phyloP scores from a whole-genome alignment of 768 basidiomycete genomes.

The Hericium rajendrae region DNA sequence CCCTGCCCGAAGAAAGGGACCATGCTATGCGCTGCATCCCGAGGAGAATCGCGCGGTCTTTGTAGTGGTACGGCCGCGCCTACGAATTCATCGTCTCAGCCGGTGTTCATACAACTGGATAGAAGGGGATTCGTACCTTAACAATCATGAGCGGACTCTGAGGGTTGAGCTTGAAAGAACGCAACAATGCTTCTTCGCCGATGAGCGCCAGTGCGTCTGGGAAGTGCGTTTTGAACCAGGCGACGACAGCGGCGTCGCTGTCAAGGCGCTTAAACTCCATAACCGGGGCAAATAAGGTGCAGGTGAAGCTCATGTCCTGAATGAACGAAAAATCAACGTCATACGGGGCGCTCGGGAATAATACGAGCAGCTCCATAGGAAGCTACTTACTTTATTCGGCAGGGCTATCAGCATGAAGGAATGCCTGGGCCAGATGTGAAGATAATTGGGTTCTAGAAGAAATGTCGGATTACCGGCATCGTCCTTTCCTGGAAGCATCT shows the following conservation, averaged over 20 bases:
- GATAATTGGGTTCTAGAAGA: conserved; percentile 86
- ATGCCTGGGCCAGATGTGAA: conserved; percentile 99
- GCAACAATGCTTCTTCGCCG: conserved; percentile 66
- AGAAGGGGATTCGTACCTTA: conserved; percentile 50
- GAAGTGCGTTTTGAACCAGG: conserved; percentile 80
- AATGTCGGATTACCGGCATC: conserved; percentile 55
- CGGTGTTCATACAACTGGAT: conserved; percentile 7
- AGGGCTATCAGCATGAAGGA: conserved; percentile 99
- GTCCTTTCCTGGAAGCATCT: conserved; percentile 77
- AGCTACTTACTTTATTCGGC: conserved; percentile 77
- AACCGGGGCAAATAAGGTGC: conserved; percentile 89
- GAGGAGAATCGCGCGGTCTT: conserved; percentile 76
- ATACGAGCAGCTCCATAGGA: conserved; percentile 10
- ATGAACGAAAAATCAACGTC: conserved; percentile 4
- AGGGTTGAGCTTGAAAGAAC: conserved; percentile 78
- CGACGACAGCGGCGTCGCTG: conserved; percentile 43
- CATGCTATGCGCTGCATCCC: conserved; percentile 98
- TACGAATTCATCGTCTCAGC: conserved; percentile 21
- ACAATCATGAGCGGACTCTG: conserved; percentile 86
- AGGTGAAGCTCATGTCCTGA: conserved; percentile 91
- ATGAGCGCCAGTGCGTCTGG: conserved; percentile 81
- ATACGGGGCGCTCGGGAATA: conserved; percentile 8
- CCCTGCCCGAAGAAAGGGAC: conserved; percentile 98
- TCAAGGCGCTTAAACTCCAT: conserved; percentile 60
- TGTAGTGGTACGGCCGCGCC: conserved; percentile 86